Evolutionary conservation across 768 basidiomycete genomes (phyloP).

Genomic region (Hygrophoropsis aurantiaca): DNA sequence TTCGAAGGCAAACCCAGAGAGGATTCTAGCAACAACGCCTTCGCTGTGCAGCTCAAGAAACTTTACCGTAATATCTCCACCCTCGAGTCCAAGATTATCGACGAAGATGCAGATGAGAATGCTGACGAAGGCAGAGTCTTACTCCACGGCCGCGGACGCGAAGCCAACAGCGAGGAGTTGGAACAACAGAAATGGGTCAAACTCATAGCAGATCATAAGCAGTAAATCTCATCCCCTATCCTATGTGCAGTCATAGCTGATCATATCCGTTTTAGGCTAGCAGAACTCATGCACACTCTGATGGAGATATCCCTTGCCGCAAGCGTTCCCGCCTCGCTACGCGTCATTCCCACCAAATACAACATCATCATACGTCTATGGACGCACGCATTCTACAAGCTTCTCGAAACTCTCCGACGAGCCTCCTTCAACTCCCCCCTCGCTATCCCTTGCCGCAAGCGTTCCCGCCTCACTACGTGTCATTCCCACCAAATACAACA

Average conservation of each 20-base stretch:
- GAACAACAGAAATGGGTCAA: constrained; percentile 79
- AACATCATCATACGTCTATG: constrained; percentile 94
- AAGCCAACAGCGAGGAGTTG: constrained; percentile 49
- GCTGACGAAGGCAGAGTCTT: constrained; percentile 38
- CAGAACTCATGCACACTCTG: constrained; percentile 87
- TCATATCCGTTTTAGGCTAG: constrained; percentile 56
- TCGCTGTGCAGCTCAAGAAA: constrained; percentile 73
- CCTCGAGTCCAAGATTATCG: constrained; percentile 73
- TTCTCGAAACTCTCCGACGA: constrained; percentile 87
- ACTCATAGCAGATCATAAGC: constrained; percentile 78
- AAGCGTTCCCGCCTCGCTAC: constrained; percentile 82
- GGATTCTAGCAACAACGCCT: constrained; percentile 62
- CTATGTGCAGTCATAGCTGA: constrained; percentile 9
- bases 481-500: constrained; percentile 85
- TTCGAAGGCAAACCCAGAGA: constrained; percentile 58
- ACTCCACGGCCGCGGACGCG: constrained; percentile 31
- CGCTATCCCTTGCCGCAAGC: constrained; percentile 78
- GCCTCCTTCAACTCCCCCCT: constrained; percentile 64
- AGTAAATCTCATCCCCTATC: constrained; percentile 46
- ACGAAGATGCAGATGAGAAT: constrained; percentile 59
- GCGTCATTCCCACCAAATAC: constrained; percentile 89
- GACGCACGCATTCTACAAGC: constrained; percentile 87
- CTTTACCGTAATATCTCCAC: constrained; percentile 81
- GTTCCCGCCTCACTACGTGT: constrained; percentile 87
- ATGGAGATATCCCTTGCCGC: constrained; percentile 85